These are phyloP conservation scores for Backusella tuberculispora DNA, from an alignment of 192 early-diverging fungal genomes.

Conservation along the genomic window DNA sequence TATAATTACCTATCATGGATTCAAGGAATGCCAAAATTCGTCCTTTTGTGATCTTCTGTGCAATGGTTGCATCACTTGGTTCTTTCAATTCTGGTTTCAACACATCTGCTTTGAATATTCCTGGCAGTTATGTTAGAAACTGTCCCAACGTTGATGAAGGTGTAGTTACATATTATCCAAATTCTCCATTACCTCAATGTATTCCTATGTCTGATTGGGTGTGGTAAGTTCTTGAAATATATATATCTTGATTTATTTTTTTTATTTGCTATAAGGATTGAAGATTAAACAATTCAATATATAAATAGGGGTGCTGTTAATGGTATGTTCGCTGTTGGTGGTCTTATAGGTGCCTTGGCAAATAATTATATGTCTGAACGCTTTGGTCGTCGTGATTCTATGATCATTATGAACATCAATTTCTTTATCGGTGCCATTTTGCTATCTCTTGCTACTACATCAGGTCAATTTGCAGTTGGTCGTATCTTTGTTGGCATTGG, in stretches of 20 bases:
- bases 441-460: constrained; percentile 40
- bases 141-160: constrained; percentile 43
- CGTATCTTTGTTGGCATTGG: constrained; percentile 59
- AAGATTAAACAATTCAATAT: too few species aligned
- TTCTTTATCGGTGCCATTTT: constrained; percentile 50
- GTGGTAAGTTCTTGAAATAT: constrained; percentile 37
- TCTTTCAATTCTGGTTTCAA: constrained; percentile 39
- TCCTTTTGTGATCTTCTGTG: constrained; percentile 37
- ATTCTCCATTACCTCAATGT: constrained; percentile 34
- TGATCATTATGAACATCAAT: constrained; percentile 53
- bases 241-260: background rate
- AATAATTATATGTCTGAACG: constrained; percentile 59
- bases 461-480: constrained; percentile 43
- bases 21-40: constrained; percentile 16
- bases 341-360: constrained; percentile 63
- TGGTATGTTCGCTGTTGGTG: constrained; percentile 64
- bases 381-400: constrained; percentile 64
- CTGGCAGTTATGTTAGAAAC: constrained; percentile 57
- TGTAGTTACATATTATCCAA: constrained; percentile 31
- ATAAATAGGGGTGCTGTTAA: constrained; percentile 57
- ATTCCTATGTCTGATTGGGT: constrained; percentile 43
- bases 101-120: constrained; percentile 54
- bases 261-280: too few species aligned
- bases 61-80: constrained; percentile 27
- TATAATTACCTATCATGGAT: constrained; percentile 8